Percentiles rank a stretch among this genome's conserved stretches.
Evolutionary conservation across 768 basidiomycete genomes (phyloP).

Genomic region (Hericium rajendrae): DNA sequence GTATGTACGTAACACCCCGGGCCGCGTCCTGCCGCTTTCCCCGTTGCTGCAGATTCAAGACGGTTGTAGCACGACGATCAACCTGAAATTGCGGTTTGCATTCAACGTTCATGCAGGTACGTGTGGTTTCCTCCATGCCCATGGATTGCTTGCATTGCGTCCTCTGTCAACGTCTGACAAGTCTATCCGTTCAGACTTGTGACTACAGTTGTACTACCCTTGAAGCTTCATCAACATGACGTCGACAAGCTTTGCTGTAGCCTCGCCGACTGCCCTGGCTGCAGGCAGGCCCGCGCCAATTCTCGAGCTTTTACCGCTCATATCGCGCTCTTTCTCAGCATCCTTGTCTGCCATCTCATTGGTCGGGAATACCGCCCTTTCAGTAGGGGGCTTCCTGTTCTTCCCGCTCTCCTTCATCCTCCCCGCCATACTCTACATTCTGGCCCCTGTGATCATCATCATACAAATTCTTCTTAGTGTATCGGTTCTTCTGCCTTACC

Average conservation of each 20-base stretch:
- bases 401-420: background rate
- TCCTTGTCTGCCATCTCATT: background rate
- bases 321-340: background rate
- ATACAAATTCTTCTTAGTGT: background rate
- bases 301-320: background rate
- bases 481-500: constrained; percentile 8
- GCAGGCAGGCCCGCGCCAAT: background rate
- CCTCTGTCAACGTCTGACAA: too few species aligned
- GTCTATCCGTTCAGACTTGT: too few species aligned
- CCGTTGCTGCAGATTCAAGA: too few species aligned
- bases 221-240: background rate
- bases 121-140: too few species aligned
- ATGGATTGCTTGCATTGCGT: too few species aligned
- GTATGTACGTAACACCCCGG: too few species aligned
- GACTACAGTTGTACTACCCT: background rate
- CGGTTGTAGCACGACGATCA: too few species aligned
- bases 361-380: background rate
- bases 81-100: too few species aligned
- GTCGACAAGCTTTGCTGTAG: background rate
- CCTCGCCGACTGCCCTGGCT: background rate
- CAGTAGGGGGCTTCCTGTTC: background rate
- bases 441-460: constrained; percentile 6
- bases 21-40: too few species aligned
- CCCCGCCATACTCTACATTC: background rate
- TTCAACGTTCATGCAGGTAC: too few species aligned